Evolutionary conservation across 805 yeast species (phyloP).

Genomic region (Candida glaebosa): DNA sequence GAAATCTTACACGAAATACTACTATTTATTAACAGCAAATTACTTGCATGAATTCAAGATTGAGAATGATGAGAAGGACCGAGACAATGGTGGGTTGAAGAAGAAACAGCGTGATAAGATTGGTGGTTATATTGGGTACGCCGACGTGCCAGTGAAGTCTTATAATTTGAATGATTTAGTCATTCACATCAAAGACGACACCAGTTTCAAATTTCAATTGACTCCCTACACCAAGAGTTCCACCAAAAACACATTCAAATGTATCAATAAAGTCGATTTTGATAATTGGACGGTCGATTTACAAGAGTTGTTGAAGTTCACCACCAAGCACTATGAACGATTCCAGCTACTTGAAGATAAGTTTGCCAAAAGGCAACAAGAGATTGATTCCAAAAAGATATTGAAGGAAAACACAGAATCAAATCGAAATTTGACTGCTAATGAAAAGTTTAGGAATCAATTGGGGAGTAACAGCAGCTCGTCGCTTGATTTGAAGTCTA

Average conservation of each 20-base stretch:
- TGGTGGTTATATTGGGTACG: slow-evolving; percentile 39
- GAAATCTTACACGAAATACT: slow-evolving; percentile 35
- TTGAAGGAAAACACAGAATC: background rate
- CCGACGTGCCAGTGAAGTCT: slow-evolving; percentile 38
- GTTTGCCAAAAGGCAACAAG: slow-evolving; percentile 20
- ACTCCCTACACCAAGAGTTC: slow-evolving; percentile 22
- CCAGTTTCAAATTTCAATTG: slow-evolving; percentile 32
- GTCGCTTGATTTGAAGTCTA: background rate
- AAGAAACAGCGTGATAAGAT: slow-evolving; percentile 26
- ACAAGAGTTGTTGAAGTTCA: slow-evolving; percentile 47
- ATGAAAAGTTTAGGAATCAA: slow-evolving; percentile 1
- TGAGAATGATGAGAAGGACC: slow-evolving; percentile 18
- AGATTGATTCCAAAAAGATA: background rate
- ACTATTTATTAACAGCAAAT: slow-evolving; percentile 40
- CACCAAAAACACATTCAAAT: slow-evolving; percentile 39
- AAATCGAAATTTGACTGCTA: background rate
- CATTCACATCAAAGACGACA: slow-evolving; percentile 30
- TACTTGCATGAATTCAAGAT: slow-evolving; percentile 41
- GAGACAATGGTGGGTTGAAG: slow-evolving; percentile 4
- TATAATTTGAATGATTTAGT: slow-evolving; percentile 38
- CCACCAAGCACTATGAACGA: slow-evolving; percentile 45
- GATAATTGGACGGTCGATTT: slow-evolving; percentile 55
- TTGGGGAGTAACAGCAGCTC: background rate
- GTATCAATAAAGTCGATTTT: slow-evolving; percentile 43
- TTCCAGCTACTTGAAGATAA: slow-evolving; percentile 45